phyloP scores from a whole-genome alignment of 2,329 filamentous ascomycete genomes.

The Dendrostoma leiphaemia region DNA sequence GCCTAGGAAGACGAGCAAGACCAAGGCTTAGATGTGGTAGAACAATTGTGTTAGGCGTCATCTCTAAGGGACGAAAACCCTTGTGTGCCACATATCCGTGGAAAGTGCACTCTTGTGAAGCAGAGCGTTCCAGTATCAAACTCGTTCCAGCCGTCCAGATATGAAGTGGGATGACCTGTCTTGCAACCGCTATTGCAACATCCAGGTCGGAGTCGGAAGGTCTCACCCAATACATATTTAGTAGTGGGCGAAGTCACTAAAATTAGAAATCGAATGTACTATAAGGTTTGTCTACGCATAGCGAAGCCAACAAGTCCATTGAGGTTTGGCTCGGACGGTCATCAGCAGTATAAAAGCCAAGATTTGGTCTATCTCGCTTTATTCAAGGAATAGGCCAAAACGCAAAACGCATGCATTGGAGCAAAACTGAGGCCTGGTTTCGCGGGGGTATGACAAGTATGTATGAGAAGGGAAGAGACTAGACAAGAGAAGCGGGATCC shows the following conservation, averaged over 20 bases:
- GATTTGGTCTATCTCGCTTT: conserved; percentile 15
- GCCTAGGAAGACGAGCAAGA: conserved; percentile 32
- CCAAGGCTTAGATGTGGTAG: conserved; percentile 25
- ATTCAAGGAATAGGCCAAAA: conserved; percentile 15
- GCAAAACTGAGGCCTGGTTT: conserved; percentile 31
- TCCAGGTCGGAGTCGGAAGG: conserved; percentile 9
- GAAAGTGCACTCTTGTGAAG: too few relatives aligned
- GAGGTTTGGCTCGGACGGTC: conserved; percentile 15
- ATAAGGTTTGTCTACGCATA: conserved; percentile 11
- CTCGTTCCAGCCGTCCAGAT: too few relatives aligned
- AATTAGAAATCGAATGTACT: background rate
- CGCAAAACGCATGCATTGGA: conserved; percentile 27
- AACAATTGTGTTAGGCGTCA: conserved; percentile 14
- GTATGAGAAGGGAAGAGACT: conserved; percentile 43
- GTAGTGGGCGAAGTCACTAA: background rate
- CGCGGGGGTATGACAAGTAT: conserved; percentile 44
- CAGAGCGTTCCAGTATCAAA: too few relatives aligned
- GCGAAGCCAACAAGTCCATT: conserved; percentile 22
- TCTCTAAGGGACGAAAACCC: too few relatives aligned
- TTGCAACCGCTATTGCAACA: conserved; percentile 18
- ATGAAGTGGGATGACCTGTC: too few relatives aligned
- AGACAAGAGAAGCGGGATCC: conserved; percentile 20
- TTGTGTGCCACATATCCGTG: too few relatives aligned
- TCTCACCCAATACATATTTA: background rate
- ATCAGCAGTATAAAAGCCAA: conserved; percentile 21